phyloP scores from a whole-genome alignment of 2,329 filamentous ascomycete species.

The Colletotrichum shisoi region DNA sequence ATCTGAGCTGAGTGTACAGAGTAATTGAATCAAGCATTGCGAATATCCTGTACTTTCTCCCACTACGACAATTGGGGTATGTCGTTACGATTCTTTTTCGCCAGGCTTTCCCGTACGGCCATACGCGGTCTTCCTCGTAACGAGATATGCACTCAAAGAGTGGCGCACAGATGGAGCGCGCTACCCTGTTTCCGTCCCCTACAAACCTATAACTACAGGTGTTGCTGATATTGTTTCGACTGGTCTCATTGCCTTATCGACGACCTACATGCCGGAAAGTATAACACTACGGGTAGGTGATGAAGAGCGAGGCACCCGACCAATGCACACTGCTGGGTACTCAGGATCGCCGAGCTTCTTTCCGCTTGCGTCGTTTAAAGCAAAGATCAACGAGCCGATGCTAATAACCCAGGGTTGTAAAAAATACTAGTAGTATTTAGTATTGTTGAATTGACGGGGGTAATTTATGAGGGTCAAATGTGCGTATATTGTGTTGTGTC shows the following conservation, averaged over 20 bases:
- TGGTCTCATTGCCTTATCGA: neutral
- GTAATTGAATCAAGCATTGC: conserved; percentile 6
- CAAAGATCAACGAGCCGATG: conserved; percentile 19
- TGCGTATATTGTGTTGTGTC: no score
- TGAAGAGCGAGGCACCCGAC: neutral
- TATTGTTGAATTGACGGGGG: no score
- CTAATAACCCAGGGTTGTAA: conserved; percentile 2
- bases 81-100: neutral
- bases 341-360: conserved; percentile 1
- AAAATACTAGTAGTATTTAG: no score
- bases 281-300: no score
- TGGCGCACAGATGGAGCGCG: neutral
- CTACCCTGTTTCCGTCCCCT: neutral
- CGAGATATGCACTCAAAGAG: neutral
- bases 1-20: conserved; percentile 3
- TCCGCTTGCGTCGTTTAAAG: neutral
- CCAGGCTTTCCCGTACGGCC: neutral
- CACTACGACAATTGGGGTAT: neutral
- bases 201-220: neutral
- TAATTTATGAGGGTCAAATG: no score
- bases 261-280: neutral
- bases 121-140: neutral
- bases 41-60: conserved; percentile 16
- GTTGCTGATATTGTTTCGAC: neutral
- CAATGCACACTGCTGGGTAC: neutral